Evolutionary conservation across 192 early-diverging fungal species (phyloP).

Genomic region (Ambispora gerdemannii): DNA sequence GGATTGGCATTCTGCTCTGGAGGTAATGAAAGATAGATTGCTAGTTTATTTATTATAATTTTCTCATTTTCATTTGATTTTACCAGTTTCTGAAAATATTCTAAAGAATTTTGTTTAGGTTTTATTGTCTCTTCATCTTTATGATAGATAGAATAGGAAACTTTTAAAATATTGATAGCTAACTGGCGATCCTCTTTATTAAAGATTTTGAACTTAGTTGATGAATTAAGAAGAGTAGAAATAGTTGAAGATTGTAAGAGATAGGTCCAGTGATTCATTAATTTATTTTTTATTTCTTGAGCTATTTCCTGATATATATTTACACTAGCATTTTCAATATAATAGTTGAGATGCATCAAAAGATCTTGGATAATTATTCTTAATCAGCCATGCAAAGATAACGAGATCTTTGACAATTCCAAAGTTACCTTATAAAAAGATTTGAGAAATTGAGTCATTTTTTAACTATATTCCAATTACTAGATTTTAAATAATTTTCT

Average conservation of each 20-base stretch:
- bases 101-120: no score
- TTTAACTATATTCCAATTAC: neutral
- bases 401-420: neutral
- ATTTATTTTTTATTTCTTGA: neutral
- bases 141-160: neutral
- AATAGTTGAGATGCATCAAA: neutral
- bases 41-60: no score
- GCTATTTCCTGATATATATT: no score
- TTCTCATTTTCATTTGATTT: no score
- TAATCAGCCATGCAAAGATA: neutral
- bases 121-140: constrained; percentile 1
- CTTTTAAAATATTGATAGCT: neutral
- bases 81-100: no score
- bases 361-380: neutral
- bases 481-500: neutral
- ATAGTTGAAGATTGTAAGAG: neutral
- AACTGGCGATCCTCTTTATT: neutral
- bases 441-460: neutral
- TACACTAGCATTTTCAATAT: neutral
- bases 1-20: no score
- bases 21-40: no score
- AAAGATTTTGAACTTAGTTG: neutral
- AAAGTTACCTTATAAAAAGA: neutral
- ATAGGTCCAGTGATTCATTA: neutral
- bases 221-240: neutral